These are phyloP conservation scores for Boletus sensibilis DNA, from an alignment of 768 basidiomycete species.

Conservation along the genomic window DNA sequence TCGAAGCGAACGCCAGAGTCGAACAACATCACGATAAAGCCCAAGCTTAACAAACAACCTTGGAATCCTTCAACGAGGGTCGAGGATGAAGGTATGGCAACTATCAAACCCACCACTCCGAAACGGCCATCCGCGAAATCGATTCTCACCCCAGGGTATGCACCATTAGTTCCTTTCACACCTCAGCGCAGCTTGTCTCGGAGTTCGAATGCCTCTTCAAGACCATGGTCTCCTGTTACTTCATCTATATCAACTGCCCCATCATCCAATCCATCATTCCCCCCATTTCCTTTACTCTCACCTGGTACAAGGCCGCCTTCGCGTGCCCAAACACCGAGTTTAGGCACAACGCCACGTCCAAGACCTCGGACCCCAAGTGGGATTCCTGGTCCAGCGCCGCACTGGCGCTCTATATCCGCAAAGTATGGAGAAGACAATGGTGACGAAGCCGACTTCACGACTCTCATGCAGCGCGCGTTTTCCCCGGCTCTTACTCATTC, in stretches of 20 bases:
- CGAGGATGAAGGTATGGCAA: constrained; percentile 48
- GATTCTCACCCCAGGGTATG: constrained; percentile 40
- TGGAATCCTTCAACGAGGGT: constrained; percentile 87
- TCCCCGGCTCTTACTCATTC: constrained; percentile 57
- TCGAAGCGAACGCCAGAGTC: constrained; percentile 36
- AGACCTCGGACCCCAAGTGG: constrained; percentile 78
- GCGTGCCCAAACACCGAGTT: constrained; percentile 56
- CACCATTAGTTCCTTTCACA: constrained; percentile 49
- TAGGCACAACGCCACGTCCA: constrained; percentile 54
- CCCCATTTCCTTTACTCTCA: constrained; percentile 30
- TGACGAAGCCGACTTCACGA: constrained; percentile 44
- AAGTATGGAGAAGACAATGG: constrained; percentile 42
- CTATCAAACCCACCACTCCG: constrained; percentile 48
- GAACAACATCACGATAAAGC: constrained; percentile 43
- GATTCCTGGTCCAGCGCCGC: constrained; percentile 64
- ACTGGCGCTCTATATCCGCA: constrained; percentile 49
- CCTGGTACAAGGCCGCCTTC: constrained; percentile 44
- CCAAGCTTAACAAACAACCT: constrained; percentile 42
- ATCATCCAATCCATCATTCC: constrained; percentile 43
- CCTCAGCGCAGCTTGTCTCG: constrained; percentile 67
- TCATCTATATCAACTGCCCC: constrained; percentile 70
- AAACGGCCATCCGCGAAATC: constrained; percentile 51
- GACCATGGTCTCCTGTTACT: constrained; percentile 77
- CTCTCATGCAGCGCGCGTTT: constrained; percentile 57
- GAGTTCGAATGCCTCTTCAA: constrained; percentile 72